Base-by-base conservation (phyloP, 2,329 filamentous ascomycete species). In the Colletotrichum orchidophilum region DNA sequence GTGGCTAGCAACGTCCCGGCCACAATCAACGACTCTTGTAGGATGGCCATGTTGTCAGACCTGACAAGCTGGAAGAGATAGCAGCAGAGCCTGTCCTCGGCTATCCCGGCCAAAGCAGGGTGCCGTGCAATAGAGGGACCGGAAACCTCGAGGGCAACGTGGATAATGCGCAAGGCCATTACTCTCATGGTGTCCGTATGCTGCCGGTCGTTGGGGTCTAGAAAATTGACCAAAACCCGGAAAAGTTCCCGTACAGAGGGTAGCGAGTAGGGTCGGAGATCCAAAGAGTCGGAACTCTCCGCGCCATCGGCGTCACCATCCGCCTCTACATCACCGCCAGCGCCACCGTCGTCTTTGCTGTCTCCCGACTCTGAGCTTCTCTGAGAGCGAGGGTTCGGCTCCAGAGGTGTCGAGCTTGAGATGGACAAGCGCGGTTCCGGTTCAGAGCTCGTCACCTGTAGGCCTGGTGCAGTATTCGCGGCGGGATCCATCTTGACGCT, bases 81-180 rank as follows among this genome's bases (percentile, higher is more conserved):
- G 73, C 94, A 93, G 80, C 97, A 99, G 27, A 99, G 86, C 27
- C 95, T 94, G 80, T 99, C 96, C 80, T 97, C 95, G 0, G 96
- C 96, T 66, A 99, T 88, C 5, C 89, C 90, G 12, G 96, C 95
- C 62, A 99, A 85, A 69, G 93, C 94, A 6, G 96, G 95, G 79
- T 99, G 96, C 73, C 93, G 93, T 59, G 95, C 94, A 78, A 99
- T 98, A 8, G 95, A 97, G 4, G 96, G 96, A 0, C 96, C 96
- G 1, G 96, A 95, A 69, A 99, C 96, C 82, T 99, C 96, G 26
- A 99, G 88, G 1, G 96, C 96, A 54, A 99, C 96, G 80, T 99
- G 96, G 66, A 99, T 96, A 74, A 99, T 98, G 53, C 96, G 91
- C 74, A 99, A 84, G 21, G 96, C 96, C 95, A 99, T 99, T 50